A percentile compares a stretch with the other conserved stretches of the same genome.
These are phyloP conservation scores for Cucumis melo DNA, from an alignment of 306 rosid species.

Conservation along the genomic window DNA sequence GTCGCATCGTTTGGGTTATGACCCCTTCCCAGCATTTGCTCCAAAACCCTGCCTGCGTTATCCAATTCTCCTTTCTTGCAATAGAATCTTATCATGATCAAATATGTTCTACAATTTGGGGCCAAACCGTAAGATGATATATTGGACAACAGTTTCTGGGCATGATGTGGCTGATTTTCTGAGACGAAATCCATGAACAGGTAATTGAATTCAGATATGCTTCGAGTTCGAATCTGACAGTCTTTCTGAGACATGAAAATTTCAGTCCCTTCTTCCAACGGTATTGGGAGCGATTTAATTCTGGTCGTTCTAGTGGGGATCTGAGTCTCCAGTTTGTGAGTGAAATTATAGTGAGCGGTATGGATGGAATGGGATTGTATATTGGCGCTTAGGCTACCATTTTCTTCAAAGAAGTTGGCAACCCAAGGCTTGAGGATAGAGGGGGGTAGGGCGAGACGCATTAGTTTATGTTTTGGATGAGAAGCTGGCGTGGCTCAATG, in stretches of 20 bases:
- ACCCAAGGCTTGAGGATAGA: neutral
- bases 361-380: neutral
- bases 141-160: slow-evolving; percentile 23
- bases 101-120: slow-evolving; percentile 49
- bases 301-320: slow-evolving; percentile 12
- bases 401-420: neutral
- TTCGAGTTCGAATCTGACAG: slow-evolving; percentile 4
- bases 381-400: neutral
- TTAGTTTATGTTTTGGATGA: slow-evolving; percentile 1
- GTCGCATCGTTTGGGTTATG: slow-evolving; percentile 32
- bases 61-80: slow-evolving; percentile 38
- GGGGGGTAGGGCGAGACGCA: slow-evolving; percentile 8
- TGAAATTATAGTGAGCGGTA: neutral
- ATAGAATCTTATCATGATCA: slow-evolving; percentile 39
- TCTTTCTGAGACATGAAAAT: slow-evolving; percentile 11
- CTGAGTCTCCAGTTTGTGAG: neutral
- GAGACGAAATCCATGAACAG: slow-evolving; percentile 35
- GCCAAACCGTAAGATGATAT: slow-evolving; percentile 20
- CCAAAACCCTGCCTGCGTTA: slow-evolving; percentile 32
- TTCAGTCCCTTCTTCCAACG: slow-evolving; percentile 14
- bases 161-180: slow-evolving; percentile 21
- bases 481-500: slow-evolving; percentile 5
- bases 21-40: slow-evolving; percentile 41
- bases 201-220: slow-evolving; percentile 34
- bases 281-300: slow-evolving; percentile 15